Conservation (phyloP, 805 yeast species). For the Saccharomyces eubayanus region DNA sequence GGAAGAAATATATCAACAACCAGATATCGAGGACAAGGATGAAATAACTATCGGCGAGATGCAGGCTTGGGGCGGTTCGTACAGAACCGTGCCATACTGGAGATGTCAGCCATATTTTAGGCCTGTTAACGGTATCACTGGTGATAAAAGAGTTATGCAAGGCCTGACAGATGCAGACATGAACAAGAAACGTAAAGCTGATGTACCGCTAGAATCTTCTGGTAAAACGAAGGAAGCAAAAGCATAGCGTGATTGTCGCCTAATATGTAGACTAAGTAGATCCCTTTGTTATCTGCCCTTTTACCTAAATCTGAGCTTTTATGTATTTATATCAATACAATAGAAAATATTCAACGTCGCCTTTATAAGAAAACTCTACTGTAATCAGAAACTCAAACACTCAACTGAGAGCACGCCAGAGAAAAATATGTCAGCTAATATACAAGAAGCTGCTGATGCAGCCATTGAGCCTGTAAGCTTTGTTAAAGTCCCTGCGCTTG, state of each 20-base stretch:
- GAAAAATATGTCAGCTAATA: neutral
- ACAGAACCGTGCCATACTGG: conserved; percentile 86
- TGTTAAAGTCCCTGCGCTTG: conserved; percentile 13
- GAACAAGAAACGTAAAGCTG: conserved; percentile 7
- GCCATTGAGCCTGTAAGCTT: conserved; percentile 12
- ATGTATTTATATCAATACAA: neutral
- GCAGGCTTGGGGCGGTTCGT: conserved; percentile 72
- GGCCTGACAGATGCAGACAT: conserved; percentile 12
- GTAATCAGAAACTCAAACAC: neutral
- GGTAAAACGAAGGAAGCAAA: conserved; percentile 18
- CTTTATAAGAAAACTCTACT: neutral
- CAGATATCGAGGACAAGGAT: conserved; percentile 50
- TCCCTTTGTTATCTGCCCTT: neutral
- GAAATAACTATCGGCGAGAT: conserved; percentile 43
- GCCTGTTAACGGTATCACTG: conserved; percentile 70
- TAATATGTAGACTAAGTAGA: neutral
- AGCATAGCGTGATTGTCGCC: conserved; percentile 4
- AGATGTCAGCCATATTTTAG: conserved; percentile 93
- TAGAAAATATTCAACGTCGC: neutral
- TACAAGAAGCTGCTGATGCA: conserved; percentile 6
- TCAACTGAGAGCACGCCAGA: neutral
- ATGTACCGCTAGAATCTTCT: conserved; percentile 1
- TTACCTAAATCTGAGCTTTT: neutral
- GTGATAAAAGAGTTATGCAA: conserved; percentile 35
- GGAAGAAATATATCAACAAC: conserved; percentile 41